Evolutionary conservation across 306 rosid species (phyloP).

Genomic region (Chamaecrista fasciculata): DNA sequence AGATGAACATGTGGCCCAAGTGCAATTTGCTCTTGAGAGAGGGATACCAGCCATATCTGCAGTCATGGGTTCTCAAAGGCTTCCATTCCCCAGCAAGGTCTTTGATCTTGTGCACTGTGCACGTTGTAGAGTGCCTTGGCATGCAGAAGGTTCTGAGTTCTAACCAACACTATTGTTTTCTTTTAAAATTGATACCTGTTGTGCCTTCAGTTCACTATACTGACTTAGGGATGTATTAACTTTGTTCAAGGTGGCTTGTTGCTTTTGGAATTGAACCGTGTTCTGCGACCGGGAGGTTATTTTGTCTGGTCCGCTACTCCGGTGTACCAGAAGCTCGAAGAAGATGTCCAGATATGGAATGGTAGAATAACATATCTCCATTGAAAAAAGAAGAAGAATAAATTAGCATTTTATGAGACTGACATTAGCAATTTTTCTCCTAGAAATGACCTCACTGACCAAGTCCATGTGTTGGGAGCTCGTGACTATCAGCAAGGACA

Average conservation of each 20-base stretch:
- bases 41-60: conserved; percentile 94
- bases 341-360: conserved; percentile 85
- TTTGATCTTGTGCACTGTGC: conserved; percentile 82
- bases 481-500: conserved; percentile 70
- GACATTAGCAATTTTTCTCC: conserved; percentile 1
- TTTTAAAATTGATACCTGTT: conserved; percentile 2
- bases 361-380: conserved; percentile 32
- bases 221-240: conserved; percentile 13
- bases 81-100: conserved; percentile 76
- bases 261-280: conserved; percentile 82
- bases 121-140: conserved; percentile 96
- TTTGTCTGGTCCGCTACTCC: conserved; percentile 95
- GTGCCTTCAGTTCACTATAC: background rate
- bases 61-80: conserved; percentile 92
- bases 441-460: conserved; percentile 75
- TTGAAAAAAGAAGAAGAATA: conserved; percentile 7
- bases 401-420: conserved; percentile 7
- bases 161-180: background rate
- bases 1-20: conserved; percentile 96
- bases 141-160: conserved; percentile 67
- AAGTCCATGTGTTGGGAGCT: conserved; percentile 91
- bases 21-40: conserved; percentile 91
- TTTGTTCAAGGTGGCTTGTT: conserved; percentile 60
- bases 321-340: conserved; percentile 74
- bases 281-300: conserved; percentile 78